These are phyloP conservation scores for Magnusiomyces sp. DNA, from an alignment of 1,139 yeast genomes.

Conservation along the genomic window DNA sequence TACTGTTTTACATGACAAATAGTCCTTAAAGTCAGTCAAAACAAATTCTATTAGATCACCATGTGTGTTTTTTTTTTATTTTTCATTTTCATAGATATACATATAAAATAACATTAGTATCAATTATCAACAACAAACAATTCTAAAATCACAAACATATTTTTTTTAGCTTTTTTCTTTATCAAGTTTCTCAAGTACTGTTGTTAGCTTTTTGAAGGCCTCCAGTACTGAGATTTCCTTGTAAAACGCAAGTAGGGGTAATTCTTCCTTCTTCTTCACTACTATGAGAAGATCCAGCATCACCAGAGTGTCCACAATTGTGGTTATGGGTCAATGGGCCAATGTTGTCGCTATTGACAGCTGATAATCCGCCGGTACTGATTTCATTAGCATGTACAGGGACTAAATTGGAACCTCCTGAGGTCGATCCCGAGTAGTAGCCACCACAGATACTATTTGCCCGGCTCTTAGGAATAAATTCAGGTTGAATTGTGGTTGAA, in stretches of 20 bases:
- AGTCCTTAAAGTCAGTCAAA: too few species aligned
- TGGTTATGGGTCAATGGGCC: background rate
- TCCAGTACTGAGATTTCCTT: slow-evolving; percentile 14
- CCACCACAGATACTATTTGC: slow-evolving; percentile 2
- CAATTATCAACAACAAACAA: too few species aligned
- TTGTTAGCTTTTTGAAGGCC: slow-evolving; percentile 10
- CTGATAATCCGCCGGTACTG: slow-evolving; percentile 2
- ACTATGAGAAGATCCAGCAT: too few species aligned
- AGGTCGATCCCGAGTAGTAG: background rate
- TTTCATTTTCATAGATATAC: too few species aligned
- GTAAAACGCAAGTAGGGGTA: slow-evolving; percentile 12
- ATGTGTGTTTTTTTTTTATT: too few species aligned
- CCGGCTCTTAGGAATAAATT: slow-evolving; percentile 35
- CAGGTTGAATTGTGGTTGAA: slow-evolving; percentile 94
- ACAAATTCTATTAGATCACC: too few species aligned
- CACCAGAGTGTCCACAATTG: background rate
- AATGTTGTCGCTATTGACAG: background rate
- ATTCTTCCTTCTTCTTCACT: background rate
- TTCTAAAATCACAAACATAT: too few species aligned
- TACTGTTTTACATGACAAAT: too few species aligned
- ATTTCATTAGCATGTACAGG: background rate
- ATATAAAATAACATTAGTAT: too few species aligned
- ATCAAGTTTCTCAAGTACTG: too few species aligned
- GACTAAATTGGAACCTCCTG: too few species aligned
- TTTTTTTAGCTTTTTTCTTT: too few species aligned